Percentiles rank a stretch among this genome's conserved stretches.
Conservation (phyloP, 345 rosid genomes). For the Limnanthes douglasii region DNA sequence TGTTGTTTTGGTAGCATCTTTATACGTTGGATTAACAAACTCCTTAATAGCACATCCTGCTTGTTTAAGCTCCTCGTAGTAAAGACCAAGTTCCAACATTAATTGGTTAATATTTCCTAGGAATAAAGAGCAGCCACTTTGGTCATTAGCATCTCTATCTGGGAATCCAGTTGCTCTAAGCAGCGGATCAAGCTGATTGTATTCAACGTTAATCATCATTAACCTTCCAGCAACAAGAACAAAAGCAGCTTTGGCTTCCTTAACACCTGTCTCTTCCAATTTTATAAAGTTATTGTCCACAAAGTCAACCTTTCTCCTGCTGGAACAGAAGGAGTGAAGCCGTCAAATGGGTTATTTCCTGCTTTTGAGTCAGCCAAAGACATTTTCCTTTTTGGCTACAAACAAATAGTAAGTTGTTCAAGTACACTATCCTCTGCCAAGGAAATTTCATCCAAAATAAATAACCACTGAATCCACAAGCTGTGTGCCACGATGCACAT, state of each 20-base stretch:
- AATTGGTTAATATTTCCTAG: slow-evolving; percentile 97
- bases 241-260: slow-evolving; percentile 76
- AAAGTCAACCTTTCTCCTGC: slow-evolving; percentile 61
- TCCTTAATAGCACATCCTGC: slow-evolving; percentile 92
- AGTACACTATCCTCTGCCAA: too few relatives aligned
- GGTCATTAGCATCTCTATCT: slow-evolving; percentile 82
- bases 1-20: slow-evolving; percentile 78
- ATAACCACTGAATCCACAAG: too few relatives aligned
- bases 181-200: slow-evolving; percentile 96
- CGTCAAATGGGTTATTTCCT: slow-evolving; percentile 94
- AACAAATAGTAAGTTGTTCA: too few relatives aligned
- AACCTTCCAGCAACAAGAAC: slow-evolving; percentile 96
- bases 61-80: slow-evolving; percentile 71
- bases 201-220: slow-evolving; percentile 94
- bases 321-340: slow-evolving; percentile 91
- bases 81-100: slow-evolving; percentile 72
- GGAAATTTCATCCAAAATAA: too few relatives aligned
- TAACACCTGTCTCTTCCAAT: slow-evolving; percentile 62
- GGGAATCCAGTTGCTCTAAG: slow-evolving; percentile 78
- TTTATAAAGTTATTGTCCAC: slow-evolving; percentile 56
- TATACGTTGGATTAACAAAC: slow-evolving; percentile 98
- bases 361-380: slow-evolving; percentile 76
- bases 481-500: too few relatives aligned
- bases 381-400: too few relatives aligned
- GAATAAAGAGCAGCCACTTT: slow-evolving; percentile 92